Base-by-base conservation (phyloP, 805 yeast species). In the Candida hungchunana region DNA sequence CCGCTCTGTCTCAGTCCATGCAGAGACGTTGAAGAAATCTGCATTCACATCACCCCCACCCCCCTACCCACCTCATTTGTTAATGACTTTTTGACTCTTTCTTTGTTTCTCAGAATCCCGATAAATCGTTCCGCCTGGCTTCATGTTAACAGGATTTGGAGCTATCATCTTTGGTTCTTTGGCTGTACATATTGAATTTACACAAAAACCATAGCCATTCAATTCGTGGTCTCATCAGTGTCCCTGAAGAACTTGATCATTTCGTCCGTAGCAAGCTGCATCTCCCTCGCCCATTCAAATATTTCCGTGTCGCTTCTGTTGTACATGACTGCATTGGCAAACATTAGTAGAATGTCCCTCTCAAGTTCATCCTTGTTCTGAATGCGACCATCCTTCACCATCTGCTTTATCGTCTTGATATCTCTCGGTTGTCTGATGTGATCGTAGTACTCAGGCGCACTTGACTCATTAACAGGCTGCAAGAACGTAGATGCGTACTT, bases 281-380 rank as follows among this genome's bases (percentile, higher is more conserved):
- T 82, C 45, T 77, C 84, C 43, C 70, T 62, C 1, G 87, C 74
- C 70, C 84, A 71, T 24, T 60, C 56, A 28, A 73, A 75, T 42
- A 82, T 67, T 36, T 79, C 86, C 18, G 78, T 73, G 41, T 72
- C 77, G 42, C 75, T 68, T 47, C 73, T 73, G 56, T 85, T 84
- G 60, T 79, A 85, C 93, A 85, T 85, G 13, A 84, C 71, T 13
- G 90, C 85, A 56, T 85, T 85, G 34, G 90, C 82, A 60, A 81
- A 82, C 93, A 85, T 82, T 40, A 79, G 63, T 63, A 79, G 69
- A 29, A 85, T 64, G 43, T 81, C 85, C 33, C 82, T 63, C 46
- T 84, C 86, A 16, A 85, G 62, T 39, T 79, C 77, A 16, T 55
- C 63, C 9, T 62, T 58, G 13, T 56, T 54, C 23, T 69, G 65